phyloP scores from a whole-genome alignment of 2,329 filamentous ascomycete genomes.

The Hymenoscyphus salicellus region DNA sequence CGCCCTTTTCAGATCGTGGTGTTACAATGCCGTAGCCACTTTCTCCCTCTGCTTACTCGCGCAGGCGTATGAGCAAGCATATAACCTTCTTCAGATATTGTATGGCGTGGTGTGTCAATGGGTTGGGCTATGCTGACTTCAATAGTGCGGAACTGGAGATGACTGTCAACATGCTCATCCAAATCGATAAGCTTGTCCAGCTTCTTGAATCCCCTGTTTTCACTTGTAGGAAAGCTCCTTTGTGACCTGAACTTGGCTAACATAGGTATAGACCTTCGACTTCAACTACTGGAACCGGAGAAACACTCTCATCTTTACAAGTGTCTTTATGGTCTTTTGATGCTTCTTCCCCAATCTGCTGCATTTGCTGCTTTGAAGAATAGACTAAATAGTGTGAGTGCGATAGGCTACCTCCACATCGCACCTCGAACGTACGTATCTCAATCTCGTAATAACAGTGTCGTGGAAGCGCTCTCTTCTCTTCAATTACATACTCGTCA shows the following conservation, averaged over 20 bases:
- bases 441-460: conserved; percentile 37
- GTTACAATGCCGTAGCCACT: conserved; percentile 95
- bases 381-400: conserved; percentile 91
- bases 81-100: conserved; percentile 94
- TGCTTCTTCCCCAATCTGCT: conserved; percentile 97
- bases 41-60: conserved; percentile 94
- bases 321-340: conserved; percentile 92
- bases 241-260: conserved; percentile 18
- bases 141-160: conserved; percentile 89
- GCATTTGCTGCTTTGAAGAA: conserved; percentile 97
- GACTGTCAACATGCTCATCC: conserved; percentile 97
- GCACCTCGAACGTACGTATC: conserved; percentile 71
- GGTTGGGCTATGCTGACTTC: conserved; percentile 29
- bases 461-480: conserved; percentile 34
- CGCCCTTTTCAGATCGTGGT: conserved; percentile 92
- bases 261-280: conserved; percentile 71
- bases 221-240: conserved; percentile 64
- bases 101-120: conserved; percentile 39
- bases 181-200: conserved; percentile 97
- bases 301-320: conserved; percentile 95
- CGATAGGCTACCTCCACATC: conserved; percentile 90
- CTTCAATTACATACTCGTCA: conserved; percentile 34
- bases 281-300: conserved; percentile 93
- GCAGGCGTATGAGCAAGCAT: conserved; percentile 97
- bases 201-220: conserved; percentile 96